Conservation (phyloP, 2,329 filamentous ascomycete genomes). For the Dactylella cylindrospora region DNA sequence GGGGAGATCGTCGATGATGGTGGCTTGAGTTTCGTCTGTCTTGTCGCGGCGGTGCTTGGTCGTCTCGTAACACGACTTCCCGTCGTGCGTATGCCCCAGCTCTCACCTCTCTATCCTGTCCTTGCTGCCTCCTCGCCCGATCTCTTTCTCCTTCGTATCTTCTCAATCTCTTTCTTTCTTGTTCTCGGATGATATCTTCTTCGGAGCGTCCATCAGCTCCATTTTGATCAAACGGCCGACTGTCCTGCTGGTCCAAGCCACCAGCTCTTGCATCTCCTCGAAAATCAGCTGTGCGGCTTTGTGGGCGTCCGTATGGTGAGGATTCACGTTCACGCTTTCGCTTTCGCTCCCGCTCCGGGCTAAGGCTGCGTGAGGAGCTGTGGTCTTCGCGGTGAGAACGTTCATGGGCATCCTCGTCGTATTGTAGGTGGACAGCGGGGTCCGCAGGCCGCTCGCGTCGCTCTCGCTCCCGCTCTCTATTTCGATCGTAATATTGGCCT, state of each 20-base stretch:
- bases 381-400: background rate
- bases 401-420: constrained; percentile 10
- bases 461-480: constrained; percentile 5
- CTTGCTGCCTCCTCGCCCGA: constrained; percentile 15
- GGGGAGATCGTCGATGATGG: constrained; percentile 19
- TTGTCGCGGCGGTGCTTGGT: background rate
- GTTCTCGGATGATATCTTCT: constrained; percentile 9
- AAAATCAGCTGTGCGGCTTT: constrained; percentile 10
- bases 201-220: background rate
- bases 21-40: background rate
- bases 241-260: background rate
- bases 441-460: constrained; percentile 12
- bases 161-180: constrained; percentile 21
- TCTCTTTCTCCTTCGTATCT: constrained; percentile 36
- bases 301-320: constrained; percentile 12
- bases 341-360: constrained; percentile 30
- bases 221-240: background rate
- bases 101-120: constrained; percentile 24
- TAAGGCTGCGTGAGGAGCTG: constrained; percentile 1
- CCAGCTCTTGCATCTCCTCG: constrained; percentile 4
- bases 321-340: constrained; percentile 4
- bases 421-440: constrained; percentile 3
- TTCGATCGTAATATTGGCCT: too few species aligned
- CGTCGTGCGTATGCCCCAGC: constrained; percentile 29
- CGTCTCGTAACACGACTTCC: constrained; percentile 18